Evolutionary conservation across 345 rosid species (phyloP), one percentile per base, ranked within the genome.

Genomic region (Aquilaria yunnanensis): DNA sequence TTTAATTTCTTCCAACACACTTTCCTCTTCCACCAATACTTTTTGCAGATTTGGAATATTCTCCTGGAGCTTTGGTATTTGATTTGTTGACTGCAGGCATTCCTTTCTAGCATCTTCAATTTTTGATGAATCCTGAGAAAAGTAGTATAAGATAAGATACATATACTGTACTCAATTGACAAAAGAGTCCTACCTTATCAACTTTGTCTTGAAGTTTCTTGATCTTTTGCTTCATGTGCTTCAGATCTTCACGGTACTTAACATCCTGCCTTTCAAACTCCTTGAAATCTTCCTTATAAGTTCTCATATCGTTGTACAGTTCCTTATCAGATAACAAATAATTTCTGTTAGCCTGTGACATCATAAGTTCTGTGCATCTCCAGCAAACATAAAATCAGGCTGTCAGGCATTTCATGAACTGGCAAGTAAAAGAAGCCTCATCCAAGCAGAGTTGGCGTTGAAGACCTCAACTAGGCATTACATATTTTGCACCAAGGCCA

Each of bases 251-350:
- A 62, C 96, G 79, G 66, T 86, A 79, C 63, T 94, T 90, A 69
- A 94, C 89, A 72, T 90, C 97, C 71, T 86, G 96, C 80, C 96
- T 84, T 81, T 94, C 96, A 75, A 94, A 94, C 63, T 94, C 97
- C 81, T 86, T 90, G 57, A 94, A 94, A 61, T 83, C 84, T 62
- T 94, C 99, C 78, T 94, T 94, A 71, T 88, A 86, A 31, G 50
- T 77, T 73, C 66, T 75, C 63, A 88, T 88, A 62, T 77, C 72
- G 68, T 77, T 83, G 60, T 83, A 90, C 74, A 94, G 93, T 72
- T 78, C 92, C 99, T 94, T 76, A 71, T 45, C 49, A 72, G 70
- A 57, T 54, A 78, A 30, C 69, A 43, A 41, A 58, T 57, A 45
- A 66, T 6, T 31, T n/a, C 67, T 45, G 43, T 52, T 59, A 34